These are phyloP conservation scores for Leccinum truebloodii DNA, from an alignment of 768 basidiomycete genomes.

Conservation along the genomic window DNA sequence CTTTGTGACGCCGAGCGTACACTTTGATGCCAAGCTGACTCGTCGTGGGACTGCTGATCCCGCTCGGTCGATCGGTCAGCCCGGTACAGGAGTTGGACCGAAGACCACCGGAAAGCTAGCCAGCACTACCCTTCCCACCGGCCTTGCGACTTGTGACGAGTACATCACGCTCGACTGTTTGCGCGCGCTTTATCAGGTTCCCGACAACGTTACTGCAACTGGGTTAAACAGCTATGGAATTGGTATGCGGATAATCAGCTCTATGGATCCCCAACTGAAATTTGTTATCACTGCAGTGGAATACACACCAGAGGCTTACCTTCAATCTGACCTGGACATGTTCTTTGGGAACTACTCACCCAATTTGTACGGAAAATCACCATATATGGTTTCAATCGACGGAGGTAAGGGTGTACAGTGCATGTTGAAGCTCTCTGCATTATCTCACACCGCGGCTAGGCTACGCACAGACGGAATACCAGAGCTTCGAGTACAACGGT, in stretches of 20 bases:
- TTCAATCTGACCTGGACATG: constrained; percentile 31
- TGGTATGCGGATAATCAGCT: neutral
- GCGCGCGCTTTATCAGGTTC: constrained; percentile 30
- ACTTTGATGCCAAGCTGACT: constrained; percentile 31
- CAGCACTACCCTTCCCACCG: constrained; percentile 2
- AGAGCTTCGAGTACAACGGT: constrained; percentile 24
- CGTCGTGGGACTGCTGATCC: constrained; percentile 5
- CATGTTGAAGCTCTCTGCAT: neutral
- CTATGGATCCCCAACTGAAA: neutral
- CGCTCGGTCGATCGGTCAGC: neutral
- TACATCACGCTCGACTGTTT: constrained; percentile 34
- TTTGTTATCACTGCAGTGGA: constrained; percentile 24
- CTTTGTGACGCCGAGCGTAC: constrained; percentile 34
- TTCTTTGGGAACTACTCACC: constrained; percentile 32
- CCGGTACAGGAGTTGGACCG: constrained; percentile 10
- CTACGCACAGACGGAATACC: neutral
- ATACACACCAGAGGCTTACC: constrained; percentile 34
- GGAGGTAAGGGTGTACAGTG: constrained; percentile 23
- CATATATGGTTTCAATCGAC: constrained; percentile 33
- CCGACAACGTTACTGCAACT: constrained; percentile 11
- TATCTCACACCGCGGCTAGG: constrained; percentile 9
- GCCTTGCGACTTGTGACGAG: constrained; percentile 26
- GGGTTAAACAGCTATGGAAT: constrained; percentile 21
- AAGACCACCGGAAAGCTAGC: constrained; percentile 21
- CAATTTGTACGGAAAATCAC: constrained; percentile 24